Conservation (phyloP, 2,329 filamentous ascomycete genomes). For the Sporothrix phasma region DNA sequence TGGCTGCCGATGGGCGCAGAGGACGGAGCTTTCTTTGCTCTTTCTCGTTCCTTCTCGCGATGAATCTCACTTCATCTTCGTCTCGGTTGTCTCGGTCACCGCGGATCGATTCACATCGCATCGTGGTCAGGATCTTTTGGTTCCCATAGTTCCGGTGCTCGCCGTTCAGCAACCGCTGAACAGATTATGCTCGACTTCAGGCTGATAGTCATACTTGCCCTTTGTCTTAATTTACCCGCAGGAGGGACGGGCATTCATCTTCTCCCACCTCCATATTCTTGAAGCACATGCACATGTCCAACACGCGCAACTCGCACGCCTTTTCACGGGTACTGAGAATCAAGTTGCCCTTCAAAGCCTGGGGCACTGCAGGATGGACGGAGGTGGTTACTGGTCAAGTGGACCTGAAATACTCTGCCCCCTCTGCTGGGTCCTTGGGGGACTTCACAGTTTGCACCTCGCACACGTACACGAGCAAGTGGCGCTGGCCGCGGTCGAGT, state of each 20-base stretch:
- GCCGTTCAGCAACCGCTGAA: neutral
- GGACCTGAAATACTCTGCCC: neutral
- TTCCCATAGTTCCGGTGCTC: neutral
- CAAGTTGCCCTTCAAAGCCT: neutral
- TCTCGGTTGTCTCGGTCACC: conserved; percentile 7
- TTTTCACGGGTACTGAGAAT: neutral
- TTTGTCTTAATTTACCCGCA: neutral
- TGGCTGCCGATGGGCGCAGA: too few species aligned
- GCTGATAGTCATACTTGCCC: neutral
- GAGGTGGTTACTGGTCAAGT: neutral
- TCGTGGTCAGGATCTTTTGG: neutral
- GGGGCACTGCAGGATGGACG: neutral
- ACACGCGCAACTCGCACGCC: neutral
- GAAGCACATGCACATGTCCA: neutral
- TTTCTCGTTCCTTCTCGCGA: neutral
- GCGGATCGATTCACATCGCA: neutral
- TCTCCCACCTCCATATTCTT: neutral
- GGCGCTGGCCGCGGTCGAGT: neutral
- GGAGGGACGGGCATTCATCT: neutral
- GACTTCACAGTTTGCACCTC: neutral
- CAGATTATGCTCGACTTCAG: neutral
- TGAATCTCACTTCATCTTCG: neutral
- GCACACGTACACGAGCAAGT: neutral
- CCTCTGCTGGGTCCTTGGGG: neutral
- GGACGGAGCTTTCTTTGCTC: neutral